Percentiles rank a stretch among this genome's conserved stretches.
Evolutionary conservation across 352 stramenopile species (phyloP).

Genomic region (Globisporangium irregulare): DNA sequence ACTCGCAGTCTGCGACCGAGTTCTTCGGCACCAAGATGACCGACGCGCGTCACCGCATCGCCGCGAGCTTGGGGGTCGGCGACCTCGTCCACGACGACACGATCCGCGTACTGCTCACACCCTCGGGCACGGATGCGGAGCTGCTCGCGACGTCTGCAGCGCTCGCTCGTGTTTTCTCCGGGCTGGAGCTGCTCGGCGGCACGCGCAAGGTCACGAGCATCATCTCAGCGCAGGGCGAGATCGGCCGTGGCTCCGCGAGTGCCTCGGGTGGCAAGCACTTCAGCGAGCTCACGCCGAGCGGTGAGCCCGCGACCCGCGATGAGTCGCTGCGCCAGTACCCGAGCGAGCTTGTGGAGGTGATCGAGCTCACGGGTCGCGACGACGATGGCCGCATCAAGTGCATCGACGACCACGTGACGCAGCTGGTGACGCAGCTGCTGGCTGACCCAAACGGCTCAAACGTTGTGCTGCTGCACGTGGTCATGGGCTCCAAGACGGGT

Average conservation of each 20-base stretch:
- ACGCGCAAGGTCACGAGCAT: constrained; percentile 74
- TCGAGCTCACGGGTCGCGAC: constrained; percentile 57
- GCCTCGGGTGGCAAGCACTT: constrained; percentile 81
- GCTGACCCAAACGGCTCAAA: constrained; percentile 34
- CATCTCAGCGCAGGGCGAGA: constrained; percentile 80
- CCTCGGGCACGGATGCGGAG: constrained; percentile 86
- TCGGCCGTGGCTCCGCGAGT: constrained; percentile 73
- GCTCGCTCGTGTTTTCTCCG: constrained; percentile 57
- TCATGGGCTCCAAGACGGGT: constrained; percentile 86
- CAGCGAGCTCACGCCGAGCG: constrained; percentile 73
- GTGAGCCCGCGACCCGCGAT: constrained; percentile 38
- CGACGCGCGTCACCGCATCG: constrained; percentile 48
- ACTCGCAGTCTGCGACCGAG: constrained; percentile 59
- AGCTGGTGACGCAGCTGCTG: constrained; percentile 47
- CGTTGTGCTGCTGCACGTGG: constrained; percentile 83
- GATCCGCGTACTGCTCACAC: constrained; percentile 66
- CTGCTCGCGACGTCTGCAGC: constrained; percentile 72
- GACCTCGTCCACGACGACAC: constrained; percentile 50
- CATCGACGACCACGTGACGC: constrained; percentile 40
- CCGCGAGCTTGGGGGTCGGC: constrained; percentile 46
- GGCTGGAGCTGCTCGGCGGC: constrained; percentile 32
- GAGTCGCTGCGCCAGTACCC: constrained; percentile 59
- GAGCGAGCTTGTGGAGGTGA: constrained; percentile 55
- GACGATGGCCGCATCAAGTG: constrained; percentile 47
- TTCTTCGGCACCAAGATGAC: constrained; percentile 75